Base-by-base conservation (phyloP, 2,329 filamentous ascomycete genomes). In the Calonectria pseudoturangicola region DNA sequence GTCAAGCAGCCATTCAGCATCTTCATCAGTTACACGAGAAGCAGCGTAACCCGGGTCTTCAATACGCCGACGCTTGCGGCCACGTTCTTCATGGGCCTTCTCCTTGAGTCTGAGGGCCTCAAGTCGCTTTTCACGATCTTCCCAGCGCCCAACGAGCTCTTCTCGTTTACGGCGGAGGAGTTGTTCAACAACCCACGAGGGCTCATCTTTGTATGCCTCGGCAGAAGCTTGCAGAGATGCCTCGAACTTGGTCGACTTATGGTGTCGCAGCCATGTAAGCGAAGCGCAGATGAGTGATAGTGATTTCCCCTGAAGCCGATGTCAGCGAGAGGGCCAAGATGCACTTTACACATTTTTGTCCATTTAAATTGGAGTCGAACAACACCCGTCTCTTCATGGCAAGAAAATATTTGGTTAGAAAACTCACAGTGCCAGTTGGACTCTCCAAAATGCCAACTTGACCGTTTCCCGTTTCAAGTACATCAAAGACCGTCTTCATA, bases 381-480 rank as follows among this genome's bases (percentile, higher is more conserved):
- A 56, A 15, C 30, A 41, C 10, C 2, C 10, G 5, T 13, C 2
- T 5, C 8, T 43, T 41, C 18, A 25, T 15, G 21, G 21, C 10
- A 9, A 21, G 10, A 48, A 48, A 45, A 21, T 25, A 33, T 33
- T 39, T 12, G 28, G 28, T 36, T 1, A 9, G 15, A 45, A 3
- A 18, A 84, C 85, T 75, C 81, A 89, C 89, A 74, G 91, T 93
- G 83, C 96, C 96, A 50, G 96, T 98, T n/a, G 96, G 96, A 56
- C 95, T 98, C 82, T 98, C 96, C 56, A 98, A 92, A 51, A 98
- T 95, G 36, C 94, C 96, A 58, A 98, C 88, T 80, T 96, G 94
- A 10, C 94, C 93, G 50, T 93, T 83, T 5, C 90, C 90, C 28
- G 80, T 80, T 77, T 97, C 92, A 30, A 98, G 90, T 73, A 95